A percentile compares a stretch with the other conserved stretches of the same genome.
Conservation (phyloP, 768 basidiomycete species). For the Udeniomyces megalosporus region DNA sequence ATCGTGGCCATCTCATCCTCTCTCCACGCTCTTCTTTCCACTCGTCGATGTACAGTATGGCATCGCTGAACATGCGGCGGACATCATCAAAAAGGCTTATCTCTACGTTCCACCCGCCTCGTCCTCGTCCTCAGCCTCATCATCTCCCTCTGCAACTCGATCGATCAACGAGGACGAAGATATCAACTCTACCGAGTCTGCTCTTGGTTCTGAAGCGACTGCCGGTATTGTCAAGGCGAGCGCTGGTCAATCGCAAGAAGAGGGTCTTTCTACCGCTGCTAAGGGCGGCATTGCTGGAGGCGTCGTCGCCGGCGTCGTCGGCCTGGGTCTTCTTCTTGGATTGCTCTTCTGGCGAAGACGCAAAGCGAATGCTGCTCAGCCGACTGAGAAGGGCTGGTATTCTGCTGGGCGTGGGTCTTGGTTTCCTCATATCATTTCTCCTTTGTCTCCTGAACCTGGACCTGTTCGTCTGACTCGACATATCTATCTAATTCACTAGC, state of each 20-base stretch:
- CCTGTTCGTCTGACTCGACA: neutral
- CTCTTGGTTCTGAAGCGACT: neutral
- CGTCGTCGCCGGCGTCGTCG: neutral
- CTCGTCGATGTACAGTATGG: slow-evolving; percentile 29
- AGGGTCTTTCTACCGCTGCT: slow-evolving; percentile 3
- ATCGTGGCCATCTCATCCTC: neutral
- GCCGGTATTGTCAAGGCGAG: neutral
- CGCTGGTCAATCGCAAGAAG: neutral
- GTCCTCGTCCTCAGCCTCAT: neutral
- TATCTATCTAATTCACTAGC: neutral
- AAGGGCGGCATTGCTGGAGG: slow-evolving; percentile 11
- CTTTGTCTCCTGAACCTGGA: neutral
- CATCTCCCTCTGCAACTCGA: neutral
- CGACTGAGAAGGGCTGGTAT: slow-evolving; percentile 13
- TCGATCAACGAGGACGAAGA: neutral
- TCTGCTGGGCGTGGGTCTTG: neutral
- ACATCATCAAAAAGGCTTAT: slow-evolving; percentile 24
- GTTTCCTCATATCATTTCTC: neutral
- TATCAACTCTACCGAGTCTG: neutral
- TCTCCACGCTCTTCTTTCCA: neutral
- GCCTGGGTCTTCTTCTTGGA: neutral
- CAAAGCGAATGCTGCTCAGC: neutral
- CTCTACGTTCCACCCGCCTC: neutral
- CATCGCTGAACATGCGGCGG: slow-evolving; percentile 38
- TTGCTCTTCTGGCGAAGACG: slow-evolving; percentile 3